phyloP scores from a whole-genome alignment of 495 filamentous ascomycete genomes.

The Trichoderma orchidacearum region DNA sequence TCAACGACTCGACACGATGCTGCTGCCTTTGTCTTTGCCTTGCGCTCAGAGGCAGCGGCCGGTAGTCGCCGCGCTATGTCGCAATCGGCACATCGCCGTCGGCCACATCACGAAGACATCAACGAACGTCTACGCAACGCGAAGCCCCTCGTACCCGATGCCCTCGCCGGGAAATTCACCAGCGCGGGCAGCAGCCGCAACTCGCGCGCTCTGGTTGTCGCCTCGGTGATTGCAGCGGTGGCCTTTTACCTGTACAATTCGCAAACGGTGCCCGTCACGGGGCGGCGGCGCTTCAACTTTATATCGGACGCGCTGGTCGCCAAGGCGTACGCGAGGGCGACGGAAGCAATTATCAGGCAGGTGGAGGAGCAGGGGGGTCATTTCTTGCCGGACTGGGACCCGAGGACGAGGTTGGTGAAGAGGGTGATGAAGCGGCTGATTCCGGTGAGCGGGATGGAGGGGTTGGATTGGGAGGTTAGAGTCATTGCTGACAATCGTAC shows the following conservation, averaged over 20 bases:
- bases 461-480: conserved; percentile 65
- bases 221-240: conserved; percentile 21
- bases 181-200: conserved; percentile 12
- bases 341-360: conserved; percentile 35
- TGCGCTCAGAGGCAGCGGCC: not conserved
- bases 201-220: conserved; percentile 16
- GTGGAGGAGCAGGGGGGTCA: conserved; percentile 15
- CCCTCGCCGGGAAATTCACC: conserved; percentile 7
- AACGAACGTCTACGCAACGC: conserved; percentile 16
- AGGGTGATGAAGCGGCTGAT: conserved; percentile 60
- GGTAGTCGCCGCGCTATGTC: not conserved
- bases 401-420: conserved; percentile 35
- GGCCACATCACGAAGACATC: conserved; percentile 3
- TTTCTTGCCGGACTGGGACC: conserved; percentile 29
- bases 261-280: conserved; percentile 69
- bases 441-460: conserved; percentile 45
- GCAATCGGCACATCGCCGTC: not conserved
- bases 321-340: conserved; percentile 35
- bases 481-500: conserved; percentile 54
- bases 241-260: conserved; percentile 58
- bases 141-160: conserved; percentile 21
- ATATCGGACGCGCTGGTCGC: conserved; percentile 43
- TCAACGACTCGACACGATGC: not conserved
- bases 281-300: conserved; percentile 72
- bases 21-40: no score